Evolutionary conservation across 805 yeast genomes (phyloP), one percentile per base, ranked within the genome.

Genomic region (Suhomyces pyralidae): DNA sequence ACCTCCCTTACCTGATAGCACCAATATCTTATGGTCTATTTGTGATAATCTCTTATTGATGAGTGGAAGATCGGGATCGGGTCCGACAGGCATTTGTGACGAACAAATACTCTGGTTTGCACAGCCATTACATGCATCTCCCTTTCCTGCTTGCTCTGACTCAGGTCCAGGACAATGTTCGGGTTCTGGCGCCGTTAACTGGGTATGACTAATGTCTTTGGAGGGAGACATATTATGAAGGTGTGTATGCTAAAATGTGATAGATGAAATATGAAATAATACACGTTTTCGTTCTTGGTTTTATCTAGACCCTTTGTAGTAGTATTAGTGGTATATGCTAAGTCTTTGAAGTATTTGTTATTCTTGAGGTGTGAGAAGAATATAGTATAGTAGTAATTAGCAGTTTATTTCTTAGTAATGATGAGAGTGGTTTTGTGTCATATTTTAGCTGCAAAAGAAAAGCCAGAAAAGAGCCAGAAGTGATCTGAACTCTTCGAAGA

Each of bases 91-190:
- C 10, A 91, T 76, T 26, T 77, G 79, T 2, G 96, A 82, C 49
- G 90, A 86, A 71, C 99, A 94, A 4, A 93, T 88, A 45, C 79
- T 83, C 69, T 94, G 91, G 70, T 94, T 94, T 14, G 97, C 96
- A 73, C 99, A 94, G 9, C 97, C 97, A 7, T 74, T 80, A 66
- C 99, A 94, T 10, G 98, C 96, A 64, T 90, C 97, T 2, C 90
- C 92, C 61, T 87, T 83, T 7, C 99, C 99, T 2, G 99, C 99
- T 50, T 73, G 70, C 60, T 91, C 97, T 2, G 96, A 86, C 65
- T 93, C 97, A 1, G 98, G 96, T 1, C 99, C 99, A 0, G 99
- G 99, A 73, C 99, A 94, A 69, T 94, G 98, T 65, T 91, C 97
- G 0, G 99, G 98, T 63, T 87, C 96, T 0, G 94, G 91, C 0